phyloP scores from a whole-genome alignment of 495 filamentous ascomycete species.

The Lasiosphaeria hispida region DNA sequence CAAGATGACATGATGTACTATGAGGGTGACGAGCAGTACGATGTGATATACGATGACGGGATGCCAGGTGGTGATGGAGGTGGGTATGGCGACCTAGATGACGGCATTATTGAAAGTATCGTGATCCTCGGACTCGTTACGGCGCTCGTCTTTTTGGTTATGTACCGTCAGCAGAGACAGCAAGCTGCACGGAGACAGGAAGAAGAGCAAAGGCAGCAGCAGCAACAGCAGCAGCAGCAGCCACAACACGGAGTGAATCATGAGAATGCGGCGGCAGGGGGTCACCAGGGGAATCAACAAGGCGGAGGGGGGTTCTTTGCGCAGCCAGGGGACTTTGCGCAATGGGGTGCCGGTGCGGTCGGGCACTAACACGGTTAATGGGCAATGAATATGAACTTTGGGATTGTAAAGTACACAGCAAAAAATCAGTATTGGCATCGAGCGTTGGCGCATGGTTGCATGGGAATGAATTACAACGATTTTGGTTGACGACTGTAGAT shows the following conservation, averaged over 20 bases:
- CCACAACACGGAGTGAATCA: too few species aligned
- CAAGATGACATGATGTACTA: constrained; percentile 68
- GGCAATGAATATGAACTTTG: too few species aligned
- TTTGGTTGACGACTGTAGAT: too few species aligned
- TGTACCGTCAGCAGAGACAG: constrained; percentile 77
- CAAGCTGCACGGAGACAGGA: constrained; percentile 44
- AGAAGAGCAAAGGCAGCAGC: constrained; percentile 37
- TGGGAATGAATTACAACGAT: too few species aligned
- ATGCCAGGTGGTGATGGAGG: constrained; percentile 49
- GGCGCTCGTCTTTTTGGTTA: constrained; percentile 72
- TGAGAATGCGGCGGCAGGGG: too few species aligned
- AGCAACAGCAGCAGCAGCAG: constrained; percentile 19
- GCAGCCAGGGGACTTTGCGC: too few species aligned
- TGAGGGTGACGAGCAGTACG: constrained; percentile 53
- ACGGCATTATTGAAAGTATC: constrained; percentile 74
- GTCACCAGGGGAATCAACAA: constrained; percentile 26
- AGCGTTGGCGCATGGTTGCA: too few species aligned
- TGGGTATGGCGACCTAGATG: constrained; percentile 63
- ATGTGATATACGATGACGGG: constrained; percentile 55
- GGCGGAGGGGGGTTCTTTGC: constrained; percentile 54
- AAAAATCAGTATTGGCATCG: too few species aligned
- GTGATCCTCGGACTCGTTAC: constrained; percentile 77
- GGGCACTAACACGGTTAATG: too few species aligned
- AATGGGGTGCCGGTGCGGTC: too few species aligned
- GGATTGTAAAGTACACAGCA: too few species aligned